A percentile compares a stretch with the other conserved stretches of the same genome.
Evolutionary conservation across 225 moss, liverwort and hornwort species (phyloP).

Genomic region (Polytrichum formosum): DNA sequence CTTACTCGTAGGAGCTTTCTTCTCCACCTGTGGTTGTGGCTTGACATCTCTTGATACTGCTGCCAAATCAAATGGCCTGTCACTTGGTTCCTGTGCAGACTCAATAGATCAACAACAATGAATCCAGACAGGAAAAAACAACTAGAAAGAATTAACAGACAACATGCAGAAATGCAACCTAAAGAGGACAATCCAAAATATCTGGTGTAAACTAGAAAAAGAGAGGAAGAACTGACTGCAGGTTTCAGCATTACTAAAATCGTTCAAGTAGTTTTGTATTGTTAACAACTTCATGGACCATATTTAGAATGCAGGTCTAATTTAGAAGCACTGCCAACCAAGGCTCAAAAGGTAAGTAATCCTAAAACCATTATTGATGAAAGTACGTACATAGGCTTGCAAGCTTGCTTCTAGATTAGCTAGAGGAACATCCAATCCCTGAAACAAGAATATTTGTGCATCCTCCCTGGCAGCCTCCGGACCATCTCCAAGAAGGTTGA

Average conservation of each 20-base stretch:
- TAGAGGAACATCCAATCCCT: constrained; percentile 63
- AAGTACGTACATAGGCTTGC: constrained; percentile 58
- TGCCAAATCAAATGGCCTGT: constrained; percentile 70
- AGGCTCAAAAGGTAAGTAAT: no score
- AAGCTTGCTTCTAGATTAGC: constrained; percentile 75
- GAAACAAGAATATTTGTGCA: constrained; percentile 51
- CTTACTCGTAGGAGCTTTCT: constrained; percentile 70
- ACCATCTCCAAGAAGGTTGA: constrained; percentile 58
- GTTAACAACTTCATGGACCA: no score
- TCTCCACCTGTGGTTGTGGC: constrained; percentile 58
- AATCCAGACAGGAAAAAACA: background rate
- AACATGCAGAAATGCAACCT: constrained; percentile 1
- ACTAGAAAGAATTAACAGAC: background rate
- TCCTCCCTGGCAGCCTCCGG: constrained; percentile 33
- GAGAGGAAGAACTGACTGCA: no score
- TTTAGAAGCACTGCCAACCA: no score
- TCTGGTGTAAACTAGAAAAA: no score
- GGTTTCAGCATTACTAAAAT: no score
- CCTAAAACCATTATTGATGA: no score
- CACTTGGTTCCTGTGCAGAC: constrained; percentile 55
- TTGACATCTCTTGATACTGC: constrained; percentile 69
- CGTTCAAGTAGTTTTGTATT: no score
- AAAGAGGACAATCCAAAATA: background rate
- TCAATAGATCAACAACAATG: constrained; percentile 17
- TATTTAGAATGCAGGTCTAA: no score